Conservation (phyloP, 1,284 basidiomycete genomes). For the Apiotrichum domesticum region DNA sequence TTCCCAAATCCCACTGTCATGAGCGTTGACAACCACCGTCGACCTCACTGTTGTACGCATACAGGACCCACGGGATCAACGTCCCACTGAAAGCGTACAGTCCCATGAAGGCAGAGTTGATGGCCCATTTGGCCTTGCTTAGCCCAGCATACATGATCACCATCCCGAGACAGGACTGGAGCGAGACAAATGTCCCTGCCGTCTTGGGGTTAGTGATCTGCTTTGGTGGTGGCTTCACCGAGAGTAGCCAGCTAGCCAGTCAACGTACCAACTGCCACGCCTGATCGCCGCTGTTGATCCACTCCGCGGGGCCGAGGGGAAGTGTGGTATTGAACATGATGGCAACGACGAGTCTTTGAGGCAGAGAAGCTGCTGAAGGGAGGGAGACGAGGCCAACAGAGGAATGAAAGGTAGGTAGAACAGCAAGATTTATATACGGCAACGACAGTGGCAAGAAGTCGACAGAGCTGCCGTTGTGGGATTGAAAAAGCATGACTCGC, state of each 20-base stretch:
- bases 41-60: constrained; percentile 13
- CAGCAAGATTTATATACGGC: no score
- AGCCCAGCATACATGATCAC: constrained; percentile 20
- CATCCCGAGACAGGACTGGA: constrained; percentile 19
- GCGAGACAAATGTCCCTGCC: constrained; percentile 16
- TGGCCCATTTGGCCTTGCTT: constrained; percentile 17
- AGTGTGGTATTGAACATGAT: no score
- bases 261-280: constrained; percentile 6
- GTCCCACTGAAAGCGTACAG: constrained; percentile 19
- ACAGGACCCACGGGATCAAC: constrained; percentile 21
- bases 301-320: no score
- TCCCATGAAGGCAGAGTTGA: constrained; percentile 21
- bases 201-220: constrained; percentile 4
- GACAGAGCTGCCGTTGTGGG: no score
- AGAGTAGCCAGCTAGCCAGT: not conserved
- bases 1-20: not conserved
- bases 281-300: not conserved
- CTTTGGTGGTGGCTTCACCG: not conserved
- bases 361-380: no score
- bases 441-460: no score
- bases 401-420: no score
- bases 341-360: no score
- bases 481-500: no score
- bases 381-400: no score
- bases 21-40: not conserved